These are phyloP conservation scores for Aspergillus amoenus DNA, from an alignment of 2,329 filamentous ascomycete species.

Conservation along the genomic window DNA sequence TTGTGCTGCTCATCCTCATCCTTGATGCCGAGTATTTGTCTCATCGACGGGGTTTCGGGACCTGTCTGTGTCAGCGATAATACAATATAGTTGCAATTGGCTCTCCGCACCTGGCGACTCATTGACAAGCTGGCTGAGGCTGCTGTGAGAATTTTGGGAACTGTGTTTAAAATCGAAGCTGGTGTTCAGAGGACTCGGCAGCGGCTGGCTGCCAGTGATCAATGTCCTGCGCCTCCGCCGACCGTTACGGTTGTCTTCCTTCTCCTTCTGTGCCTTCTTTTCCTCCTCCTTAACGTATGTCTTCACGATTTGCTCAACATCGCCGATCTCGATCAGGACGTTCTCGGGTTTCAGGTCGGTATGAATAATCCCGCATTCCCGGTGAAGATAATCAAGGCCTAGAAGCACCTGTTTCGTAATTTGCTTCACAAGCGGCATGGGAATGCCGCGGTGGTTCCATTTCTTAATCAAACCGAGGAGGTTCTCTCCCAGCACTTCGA, in stretches of 20 bases:
- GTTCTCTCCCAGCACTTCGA: slow-evolving; percentile 96
- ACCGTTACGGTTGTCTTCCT: slow-evolving; percentile 90
- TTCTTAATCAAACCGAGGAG: slow-evolving; percentile 92
- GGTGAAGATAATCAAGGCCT: slow-evolving; percentile 91
- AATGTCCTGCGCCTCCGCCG: slow-evolving; percentile 85
- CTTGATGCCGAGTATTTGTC: slow-evolving; percentile 52
- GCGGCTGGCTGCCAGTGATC: slow-evolving; percentile 93
- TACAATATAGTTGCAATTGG: background rate
- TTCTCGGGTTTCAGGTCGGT: slow-evolving; percentile 98
- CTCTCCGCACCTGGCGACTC: slow-evolving; percentile 62
- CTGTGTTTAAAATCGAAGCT: slow-evolving; percentile 71
- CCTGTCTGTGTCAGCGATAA: slow-evolving; percentile 27
- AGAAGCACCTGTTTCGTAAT: slow-evolving; percentile 98
- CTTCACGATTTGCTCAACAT: slow-evolving; percentile 97
- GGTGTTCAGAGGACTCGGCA: slow-evolving; percentile 91
- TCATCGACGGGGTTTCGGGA: slow-evolving; percentile 56
- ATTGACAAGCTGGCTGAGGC: slow-evolving; percentile 79
- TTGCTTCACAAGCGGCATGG: slow-evolving; percentile 94
- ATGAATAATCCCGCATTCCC: slow-evolving; percentile 98
- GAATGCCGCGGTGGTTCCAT: slow-evolving; percentile 97
- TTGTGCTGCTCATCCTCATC: slow-evolving; percentile 68
- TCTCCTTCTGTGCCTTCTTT: slow-evolving; percentile 74
- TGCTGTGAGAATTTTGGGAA: slow-evolving; percentile 67
- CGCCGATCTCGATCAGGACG: slow-evolving; percentile 96
- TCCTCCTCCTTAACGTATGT: slow-evolving; percentile 78